These are phyloP conservation scores for Elsinoe arachidis DNA, from an alignment of 2,329 filamentous ascomycete species.

Conservation along the genomic window DNA sequence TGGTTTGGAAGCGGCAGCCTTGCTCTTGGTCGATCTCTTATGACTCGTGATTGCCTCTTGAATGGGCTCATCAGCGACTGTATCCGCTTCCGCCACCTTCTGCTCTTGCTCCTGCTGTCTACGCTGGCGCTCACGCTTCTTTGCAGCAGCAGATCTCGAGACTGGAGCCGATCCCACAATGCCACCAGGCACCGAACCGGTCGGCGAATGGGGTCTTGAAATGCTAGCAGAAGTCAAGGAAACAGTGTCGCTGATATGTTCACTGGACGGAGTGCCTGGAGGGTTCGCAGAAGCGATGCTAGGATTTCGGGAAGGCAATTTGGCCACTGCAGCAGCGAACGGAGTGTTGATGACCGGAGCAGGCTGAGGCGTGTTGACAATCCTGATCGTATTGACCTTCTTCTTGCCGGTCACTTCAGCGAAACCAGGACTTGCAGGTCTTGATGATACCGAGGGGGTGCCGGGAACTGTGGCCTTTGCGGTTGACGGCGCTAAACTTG, in stretches of 20 bases:
- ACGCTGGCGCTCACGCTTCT: conserved; percentile 28
- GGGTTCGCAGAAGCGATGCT: conserved; percentile 51
- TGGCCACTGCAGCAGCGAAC: conserved; percentile 23
- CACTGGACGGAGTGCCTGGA: conserved; percentile 66
- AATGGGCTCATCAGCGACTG: conserved; percentile 41
- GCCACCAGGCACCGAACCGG: conserved; percentile 51
- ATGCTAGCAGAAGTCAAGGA: conserved; percentile 65
- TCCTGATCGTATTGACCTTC: conserved; percentile 56
- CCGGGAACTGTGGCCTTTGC: conserved; percentile 21
- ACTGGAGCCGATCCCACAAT: conserved; percentile 58
- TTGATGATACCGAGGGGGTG: conserved; percentile 33
- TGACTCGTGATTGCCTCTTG: conserved; percentile 66
- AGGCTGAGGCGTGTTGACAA: conserved; percentile 57
- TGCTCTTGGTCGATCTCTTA: conserved; percentile 79
- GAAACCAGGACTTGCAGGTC: conserved; percentile 39
- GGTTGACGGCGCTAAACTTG: conserved; percentile 24
- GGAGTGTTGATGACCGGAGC: conserved; percentile 24
- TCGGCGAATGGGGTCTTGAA: conserved; percentile 46
- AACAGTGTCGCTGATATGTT: conserved; percentile 66
- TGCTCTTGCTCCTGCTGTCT: conserved; percentile 34
- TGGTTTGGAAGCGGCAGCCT: conserved; percentile 19
- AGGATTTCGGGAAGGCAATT: conserved; percentile 42
- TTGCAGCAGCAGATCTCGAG: background rate
- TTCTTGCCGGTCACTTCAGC: conserved; percentile 36
- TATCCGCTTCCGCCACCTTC: conserved; percentile 33